phyloP scores from a whole-genome alignment of 2,329 filamentous ascomycete genomes.

The Cladobotryum protrusum region DNA sequence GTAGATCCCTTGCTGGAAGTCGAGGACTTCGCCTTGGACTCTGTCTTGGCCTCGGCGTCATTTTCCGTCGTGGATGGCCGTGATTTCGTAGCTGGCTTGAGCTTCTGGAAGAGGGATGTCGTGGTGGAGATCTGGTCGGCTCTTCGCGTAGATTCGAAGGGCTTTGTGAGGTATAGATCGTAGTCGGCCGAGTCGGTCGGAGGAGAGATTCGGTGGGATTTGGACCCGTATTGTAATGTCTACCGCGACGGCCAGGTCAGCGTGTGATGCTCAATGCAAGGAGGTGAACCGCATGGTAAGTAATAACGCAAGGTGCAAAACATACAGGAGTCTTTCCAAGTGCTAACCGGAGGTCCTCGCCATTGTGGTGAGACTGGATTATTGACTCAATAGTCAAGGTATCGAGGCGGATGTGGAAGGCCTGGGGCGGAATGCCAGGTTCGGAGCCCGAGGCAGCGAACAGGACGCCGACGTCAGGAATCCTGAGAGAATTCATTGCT shows the following conservation, averaged over 20 bases:
- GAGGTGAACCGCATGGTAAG: not conserved
- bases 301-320: constrained; percentile 13
- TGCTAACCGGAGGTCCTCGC: constrained; percentile 50
- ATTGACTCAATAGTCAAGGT: constrained; percentile 55
- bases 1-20: constrained; percentile 29
- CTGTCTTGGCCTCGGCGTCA: constrained; percentile 13
- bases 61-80: constrained; percentile 27
- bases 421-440: constrained; percentile 43
- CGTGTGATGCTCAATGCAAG: constrained; percentile 8
- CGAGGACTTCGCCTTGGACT: constrained; percentile 24
- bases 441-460: constrained; percentile 44
- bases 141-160: constrained; percentile 40
- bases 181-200: constrained; percentile 42
- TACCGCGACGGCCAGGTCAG: constrained; percentile 23
- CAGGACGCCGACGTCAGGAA: constrained; percentile 52
- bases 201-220: constrained; percentile 41
- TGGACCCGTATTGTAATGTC: constrained; percentile 50
- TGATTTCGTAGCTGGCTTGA: constrained; percentile 16
- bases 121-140: constrained; percentile 46
- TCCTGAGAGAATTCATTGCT: constrained; percentile 46
- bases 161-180: constrained; percentile 51
- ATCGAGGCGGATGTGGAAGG: constrained; percentile 52
- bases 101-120: constrained; percentile 44
- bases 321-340: constrained; percentile 56
- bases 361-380: constrained; percentile 53